phyloP scores from a whole-genome alignment of 192 early-diverging fungal genomes.

The Dispira parvispora region DNA sequence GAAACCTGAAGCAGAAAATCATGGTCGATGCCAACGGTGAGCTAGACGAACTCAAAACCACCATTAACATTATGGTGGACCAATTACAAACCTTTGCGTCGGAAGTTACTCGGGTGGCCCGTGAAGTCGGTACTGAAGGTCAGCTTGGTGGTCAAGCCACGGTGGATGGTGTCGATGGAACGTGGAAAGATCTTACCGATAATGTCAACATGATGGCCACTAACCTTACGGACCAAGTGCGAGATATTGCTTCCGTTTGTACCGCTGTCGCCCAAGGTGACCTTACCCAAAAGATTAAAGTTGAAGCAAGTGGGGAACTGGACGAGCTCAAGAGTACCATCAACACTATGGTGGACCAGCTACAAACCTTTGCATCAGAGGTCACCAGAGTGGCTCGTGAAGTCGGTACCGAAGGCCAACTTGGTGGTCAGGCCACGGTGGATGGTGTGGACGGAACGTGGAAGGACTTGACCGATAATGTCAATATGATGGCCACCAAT shows the following conservation, averaged over 20 bases:
- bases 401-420: constrained; percentile 26
- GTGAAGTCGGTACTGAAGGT: constrained; percentile 40
- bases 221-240: constrained; percentile 34
- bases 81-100: constrained; percentile 24
- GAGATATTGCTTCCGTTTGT: constrained; percentile 29
- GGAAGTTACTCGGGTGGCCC: constrained; percentile 38
- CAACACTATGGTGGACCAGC: constrained; percentile 32
- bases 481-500: constrained; percentile 40
- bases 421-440: constrained; percentile 30
- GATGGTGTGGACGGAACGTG: constrained; percentile 33
- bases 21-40: constrained; percentile 28
- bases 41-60: constrained; percentile 32
- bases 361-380: constrained; percentile 29
- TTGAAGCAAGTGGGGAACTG: constrained; percentile 28
- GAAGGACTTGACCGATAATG: constrained; percentile 35
- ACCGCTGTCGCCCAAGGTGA: constrained; percentile 32
- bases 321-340: constrained; percentile 17
- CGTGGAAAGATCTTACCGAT: constrained; percentile 39
- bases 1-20: constrained; percentile 27
- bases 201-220: constrained; percentile 39
- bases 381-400: constrained; percentile 30
- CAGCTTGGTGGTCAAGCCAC: constrained; percentile 36
- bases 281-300: constrained; percentile 24
- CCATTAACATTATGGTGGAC: constrained; percentile 37
- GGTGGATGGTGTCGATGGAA: constrained; percentile 32